Conservation (phyloP, 768 basidiomycete species). For the Infundibulicybe gibba region DNA sequence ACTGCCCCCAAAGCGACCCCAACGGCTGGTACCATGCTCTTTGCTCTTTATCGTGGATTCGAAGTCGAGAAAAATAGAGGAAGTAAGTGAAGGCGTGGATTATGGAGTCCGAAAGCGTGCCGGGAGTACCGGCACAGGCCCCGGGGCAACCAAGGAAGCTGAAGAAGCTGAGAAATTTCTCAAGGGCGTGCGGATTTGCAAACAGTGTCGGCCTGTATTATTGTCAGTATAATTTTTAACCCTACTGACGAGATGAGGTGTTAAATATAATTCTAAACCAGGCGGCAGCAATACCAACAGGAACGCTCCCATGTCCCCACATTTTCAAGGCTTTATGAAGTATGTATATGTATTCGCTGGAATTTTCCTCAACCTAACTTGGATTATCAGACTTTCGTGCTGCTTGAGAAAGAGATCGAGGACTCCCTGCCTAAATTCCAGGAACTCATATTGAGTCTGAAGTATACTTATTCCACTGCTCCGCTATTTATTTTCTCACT, state of each 20-base stretch:
- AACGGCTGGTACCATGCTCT: slow-evolving; percentile 69
- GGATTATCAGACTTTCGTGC: slow-evolving; percentile 54
- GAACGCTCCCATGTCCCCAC: slow-evolving; percentile 56
- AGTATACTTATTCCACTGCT: slow-evolving; percentile 30
- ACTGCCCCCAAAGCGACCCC: slow-evolving; percentile 70
- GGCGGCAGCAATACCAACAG: slow-evolving; percentile 76
- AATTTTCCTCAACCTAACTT: background rate
- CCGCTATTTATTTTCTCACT: too few species aligned
- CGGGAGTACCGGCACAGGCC: slow-evolving; percentile 17
- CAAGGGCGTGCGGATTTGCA: slow-evolving; percentile 85
- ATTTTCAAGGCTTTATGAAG: slow-evolving; percentile 71
- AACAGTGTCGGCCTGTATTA: slow-evolving; percentile 75
- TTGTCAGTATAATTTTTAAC: slow-evolving; percentile 46
- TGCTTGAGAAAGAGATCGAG: slow-evolving; percentile 87
- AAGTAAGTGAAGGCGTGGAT: slow-evolving; percentile 81
- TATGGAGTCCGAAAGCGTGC: slow-evolving; percentile 65
- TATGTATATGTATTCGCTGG: slow-evolving; percentile 18
- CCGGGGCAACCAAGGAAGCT: slow-evolving; percentile 32
- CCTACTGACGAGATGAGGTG: background rate
- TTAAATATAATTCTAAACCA: slow-evolving; percentile 23
- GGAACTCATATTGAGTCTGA: slow-evolving; percentile 72
- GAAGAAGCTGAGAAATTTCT: slow-evolving; percentile 79
- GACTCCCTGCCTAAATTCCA: slow-evolving; percentile 85
- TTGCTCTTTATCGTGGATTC: slow-evolving; percentile 84
- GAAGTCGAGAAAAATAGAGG: slow-evolving; percentile 72